Percentiles rank a stretch among this genome's conserved stretches.
phyloP scores from a whole-genome alignment of 257 asterid species.

The Ilex asprella region DNA sequence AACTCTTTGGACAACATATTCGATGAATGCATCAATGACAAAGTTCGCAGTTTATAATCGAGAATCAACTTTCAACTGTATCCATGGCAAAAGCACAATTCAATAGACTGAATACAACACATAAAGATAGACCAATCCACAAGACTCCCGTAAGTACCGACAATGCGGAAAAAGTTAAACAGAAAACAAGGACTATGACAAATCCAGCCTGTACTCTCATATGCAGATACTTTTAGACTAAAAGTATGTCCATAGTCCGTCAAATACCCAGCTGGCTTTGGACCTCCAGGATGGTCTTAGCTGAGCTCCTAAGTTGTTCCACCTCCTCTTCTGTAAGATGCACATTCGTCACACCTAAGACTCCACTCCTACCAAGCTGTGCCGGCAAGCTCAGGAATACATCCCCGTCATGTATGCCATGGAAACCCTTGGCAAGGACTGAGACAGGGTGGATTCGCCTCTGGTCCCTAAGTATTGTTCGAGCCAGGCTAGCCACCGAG shows the following conservation, averaged over 20 bases:
- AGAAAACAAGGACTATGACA: too few relatives aligned
- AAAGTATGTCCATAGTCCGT: slow-evolving; percentile 3
- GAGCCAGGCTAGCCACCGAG: slow-evolving; percentile 75
- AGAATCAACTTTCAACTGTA: too few relatives aligned
- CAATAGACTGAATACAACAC: too few relatives aligned
- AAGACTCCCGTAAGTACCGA: too few relatives aligned
- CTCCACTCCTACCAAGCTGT: slow-evolving; percentile 61
- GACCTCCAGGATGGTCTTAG: slow-evolving; percentile 59
- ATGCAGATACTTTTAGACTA: too few relatives aligned
- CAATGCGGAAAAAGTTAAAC: too few relatives aligned
- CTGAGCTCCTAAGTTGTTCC: slow-evolving; percentile 55
- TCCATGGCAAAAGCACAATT: too few relatives aligned
- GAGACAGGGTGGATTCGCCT: slow-evolving; percentile 80
- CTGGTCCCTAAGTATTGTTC: slow-evolving; percentile 67
- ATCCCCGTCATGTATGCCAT: slow-evolving; percentile 55
- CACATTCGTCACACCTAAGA: slow-evolving; percentile 67
- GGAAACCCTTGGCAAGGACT: slow-evolving; percentile 65
- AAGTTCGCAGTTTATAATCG: too few relatives aligned
- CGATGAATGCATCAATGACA: too few relatives aligned
- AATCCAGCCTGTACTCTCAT: too few relatives aligned
- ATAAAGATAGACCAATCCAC: too few relatives aligned
- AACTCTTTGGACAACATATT: too few relatives aligned
- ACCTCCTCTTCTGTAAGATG: slow-evolving; percentile 72
- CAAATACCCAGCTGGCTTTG: slow-evolving; percentile 61
- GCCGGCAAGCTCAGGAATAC: slow-evolving; percentile 88